phyloP scores from a whole-genome alignment of 108 stramenopile genomes.

The Schizochytrium sp. region DNA sequence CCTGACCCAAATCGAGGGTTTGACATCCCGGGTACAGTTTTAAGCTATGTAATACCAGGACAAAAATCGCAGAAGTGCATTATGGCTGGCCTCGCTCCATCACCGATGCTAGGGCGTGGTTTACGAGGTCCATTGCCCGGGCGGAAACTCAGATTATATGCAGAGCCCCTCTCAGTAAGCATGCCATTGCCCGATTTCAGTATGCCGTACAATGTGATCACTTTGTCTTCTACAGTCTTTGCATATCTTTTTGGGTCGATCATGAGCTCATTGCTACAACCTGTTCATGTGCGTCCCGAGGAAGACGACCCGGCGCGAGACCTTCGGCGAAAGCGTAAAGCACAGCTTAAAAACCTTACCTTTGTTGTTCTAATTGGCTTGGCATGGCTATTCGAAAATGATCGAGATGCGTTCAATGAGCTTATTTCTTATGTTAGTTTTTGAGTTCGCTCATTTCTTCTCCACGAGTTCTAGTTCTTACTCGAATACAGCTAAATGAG shows the following conservation, averaged over 20 bases:
- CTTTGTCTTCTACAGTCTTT: constrained; percentile 26
- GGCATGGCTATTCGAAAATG: constrained; percentile 58
- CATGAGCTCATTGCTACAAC: neutral
- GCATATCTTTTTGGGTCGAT: constrained; percentile 18
- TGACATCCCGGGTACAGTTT: constrained; percentile 11
- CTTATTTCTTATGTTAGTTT: neutral
- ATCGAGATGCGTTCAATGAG: constrained; percentile 36
- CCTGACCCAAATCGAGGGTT: constrained; percentile 55
- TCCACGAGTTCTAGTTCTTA: no score
- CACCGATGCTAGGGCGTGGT: neutral
- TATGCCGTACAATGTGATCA: constrained; percentile 56
- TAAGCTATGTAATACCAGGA: neutral
- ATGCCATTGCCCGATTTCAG: constrained; percentile 54
- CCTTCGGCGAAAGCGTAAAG: constrained; percentile 3
- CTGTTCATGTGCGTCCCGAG: constrained; percentile 11
- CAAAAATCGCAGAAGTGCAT: neutral
- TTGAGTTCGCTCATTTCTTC: neutral
- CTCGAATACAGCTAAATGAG: no score
- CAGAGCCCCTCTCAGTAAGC: neutral
- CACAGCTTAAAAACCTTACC: neutral
- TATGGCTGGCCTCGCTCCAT: neutral
- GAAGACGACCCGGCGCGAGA: neutral
- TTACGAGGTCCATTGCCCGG: neutral
- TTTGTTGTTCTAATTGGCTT: neutral
- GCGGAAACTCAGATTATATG: neutral